Percentiles rank a stretch among this genome's conserved stretches.
Evolutionary conservation across 2,329 filamentous ascomycete genomes (phyloP).

Genomic region (Hirsutella minnesotensis): DNA sequence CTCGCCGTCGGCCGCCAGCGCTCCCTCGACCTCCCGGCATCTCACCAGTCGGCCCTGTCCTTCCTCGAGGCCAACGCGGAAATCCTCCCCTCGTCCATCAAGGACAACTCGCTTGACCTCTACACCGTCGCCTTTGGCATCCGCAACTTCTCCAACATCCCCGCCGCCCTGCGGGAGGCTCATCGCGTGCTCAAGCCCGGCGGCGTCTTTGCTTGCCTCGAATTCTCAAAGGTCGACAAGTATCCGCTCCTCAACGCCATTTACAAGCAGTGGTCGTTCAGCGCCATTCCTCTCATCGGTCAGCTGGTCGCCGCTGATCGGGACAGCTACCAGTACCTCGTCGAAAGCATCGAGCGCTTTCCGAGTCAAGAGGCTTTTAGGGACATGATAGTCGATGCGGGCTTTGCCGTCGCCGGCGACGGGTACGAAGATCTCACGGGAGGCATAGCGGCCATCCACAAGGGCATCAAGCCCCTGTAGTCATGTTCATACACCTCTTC

Average conservation of each 20-base stretch:
- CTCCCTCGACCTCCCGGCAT: conserved; percentile 43
- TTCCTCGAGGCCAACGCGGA: conserved; percentile 93
- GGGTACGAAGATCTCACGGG: conserved; percentile 87
- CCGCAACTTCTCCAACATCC: conserved; percentile 90
- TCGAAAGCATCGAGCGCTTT: conserved; percentile 94
- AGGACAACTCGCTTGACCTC: conserved; percentile 67
- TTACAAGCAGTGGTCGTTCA: conserved; percentile 95
- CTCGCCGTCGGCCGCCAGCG: conserved; percentile 77
- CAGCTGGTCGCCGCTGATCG: conserved; percentile 89
- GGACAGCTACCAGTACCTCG: conserved; percentile 95
- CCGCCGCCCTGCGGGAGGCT: conserved; percentile 69
- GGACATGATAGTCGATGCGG: conserved; percentile 70
- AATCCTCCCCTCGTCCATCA: conserved; percentile 49
- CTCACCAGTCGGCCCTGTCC: conserved; percentile 44
- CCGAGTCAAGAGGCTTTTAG: conserved; percentile 77
- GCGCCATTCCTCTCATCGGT: conserved; percentile 86
- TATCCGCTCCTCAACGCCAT: conserved; percentile 68
- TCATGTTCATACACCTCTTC: neutral
- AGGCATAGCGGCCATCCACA: conserved; percentile 92
- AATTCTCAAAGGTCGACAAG: conserved; percentile 77
- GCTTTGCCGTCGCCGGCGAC: conserved; percentile 70
- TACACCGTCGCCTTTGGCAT: conserved; percentile 98
- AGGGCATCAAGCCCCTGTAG: conserved; percentile 71
- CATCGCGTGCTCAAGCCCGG: conserved; percentile 85
- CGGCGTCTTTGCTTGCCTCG: conserved; percentile 90